These are phyloP conservation scores for Allium fistulosum DNA, from an alignment of 106 monocot species.

Conservation along the genomic window DNA sequence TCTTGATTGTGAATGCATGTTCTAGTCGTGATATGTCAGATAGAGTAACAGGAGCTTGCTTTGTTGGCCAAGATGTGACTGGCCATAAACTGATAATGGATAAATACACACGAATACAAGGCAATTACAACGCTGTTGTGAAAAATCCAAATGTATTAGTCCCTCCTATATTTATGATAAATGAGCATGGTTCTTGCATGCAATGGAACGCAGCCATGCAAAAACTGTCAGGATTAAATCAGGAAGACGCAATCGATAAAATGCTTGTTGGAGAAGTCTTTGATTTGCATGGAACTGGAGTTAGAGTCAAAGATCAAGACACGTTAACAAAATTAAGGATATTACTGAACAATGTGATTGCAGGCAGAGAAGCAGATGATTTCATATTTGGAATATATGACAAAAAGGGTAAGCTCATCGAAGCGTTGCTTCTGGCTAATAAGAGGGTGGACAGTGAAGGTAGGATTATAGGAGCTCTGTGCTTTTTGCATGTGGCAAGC, in stretches of 20 bases:
- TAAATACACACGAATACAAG: constrained; percentile 70
- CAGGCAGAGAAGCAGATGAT: constrained; percentile 61
- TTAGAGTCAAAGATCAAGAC: constrained; percentile 61
- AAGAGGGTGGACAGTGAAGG: constrained; percentile 62
- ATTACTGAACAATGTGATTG: constrained; percentile 47
- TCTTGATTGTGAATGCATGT: constrained; percentile 72
- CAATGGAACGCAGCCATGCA: constrained; percentile 94
- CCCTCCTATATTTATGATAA: constrained; percentile 81
- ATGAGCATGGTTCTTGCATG: constrained; percentile 55
- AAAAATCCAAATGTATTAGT: constrained; percentile 55
- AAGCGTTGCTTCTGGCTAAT: constrained; percentile 59
- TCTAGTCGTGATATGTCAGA: constrained; percentile 55
- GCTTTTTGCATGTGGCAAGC: constrained; percentile 76
- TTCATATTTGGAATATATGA: constrained; percentile 64
- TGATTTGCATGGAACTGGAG: constrained; percentile 41
- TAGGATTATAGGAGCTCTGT: constrained; percentile 63
- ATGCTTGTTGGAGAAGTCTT: constrained; percentile 82
- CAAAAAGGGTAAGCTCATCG: constrained; percentile 49
- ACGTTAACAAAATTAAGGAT: constrained; percentile 64
- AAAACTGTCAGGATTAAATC: constrained; percentile 57
- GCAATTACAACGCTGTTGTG: constrained; percentile 63
- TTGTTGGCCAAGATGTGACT: constrained; percentile 83
- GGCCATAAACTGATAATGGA: constrained; percentile 66
- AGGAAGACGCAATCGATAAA: constrained; percentile 56
- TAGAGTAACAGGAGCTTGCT: constrained; percentile 66